Evolutionary conservation across 495 filamentous ascomycete genomes (phyloP).

Genomic region (Talaromyces nanjingensis): DNA sequence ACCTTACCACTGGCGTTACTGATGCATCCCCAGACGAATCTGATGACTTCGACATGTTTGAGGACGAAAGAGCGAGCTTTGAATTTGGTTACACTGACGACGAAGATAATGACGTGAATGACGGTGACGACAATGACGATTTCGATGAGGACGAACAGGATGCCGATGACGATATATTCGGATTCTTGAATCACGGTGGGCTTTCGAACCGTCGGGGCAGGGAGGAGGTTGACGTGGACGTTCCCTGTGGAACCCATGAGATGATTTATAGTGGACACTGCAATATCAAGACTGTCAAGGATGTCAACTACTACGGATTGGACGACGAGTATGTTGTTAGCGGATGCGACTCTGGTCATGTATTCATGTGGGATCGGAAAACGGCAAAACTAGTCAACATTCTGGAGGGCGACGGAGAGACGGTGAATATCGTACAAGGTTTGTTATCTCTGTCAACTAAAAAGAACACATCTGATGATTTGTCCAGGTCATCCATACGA

Average conservation of each 20-base stretch:
- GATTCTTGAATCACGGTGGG: constrained; percentile 16
- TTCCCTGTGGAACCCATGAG: constrained; percentile 52
- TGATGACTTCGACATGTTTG: constrained; percentile 16
- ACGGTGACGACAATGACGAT: constrained; percentile 22
- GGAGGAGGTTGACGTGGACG: constrained; percentile 44
- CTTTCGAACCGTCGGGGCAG: constrained; percentile 15
- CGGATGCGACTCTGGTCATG: constrained; percentile 60
- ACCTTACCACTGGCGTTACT: not conserved
- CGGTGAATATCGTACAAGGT: constrained; percentile 69
- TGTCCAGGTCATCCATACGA: constrained; percentile 61
- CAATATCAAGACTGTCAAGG: constrained; percentile 69
- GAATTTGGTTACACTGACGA: constrained; percentile 12
- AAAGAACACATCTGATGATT: not conserved
- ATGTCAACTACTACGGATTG: constrained; percentile 66
- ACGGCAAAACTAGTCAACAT: constrained; percentile 60
- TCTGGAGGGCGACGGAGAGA: constrained; percentile 63
- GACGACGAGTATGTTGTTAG: constrained; percentile 71
- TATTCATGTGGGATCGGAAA: constrained; percentile 68
- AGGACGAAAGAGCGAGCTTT: constrained; percentile 6
- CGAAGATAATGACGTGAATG: constrained; percentile 21
- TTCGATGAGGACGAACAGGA: constrained; percentile 31
- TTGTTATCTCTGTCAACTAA: constrained; percentile 10
- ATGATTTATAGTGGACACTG: constrained; percentile 60
- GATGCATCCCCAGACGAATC: constrained; percentile 13
- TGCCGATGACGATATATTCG: constrained; percentile 15